Evolutionary conservation across 805 yeast species (phyloP), one percentile per base, ranked within the genome.

Genomic region (Kuraishia borneana): DNA sequence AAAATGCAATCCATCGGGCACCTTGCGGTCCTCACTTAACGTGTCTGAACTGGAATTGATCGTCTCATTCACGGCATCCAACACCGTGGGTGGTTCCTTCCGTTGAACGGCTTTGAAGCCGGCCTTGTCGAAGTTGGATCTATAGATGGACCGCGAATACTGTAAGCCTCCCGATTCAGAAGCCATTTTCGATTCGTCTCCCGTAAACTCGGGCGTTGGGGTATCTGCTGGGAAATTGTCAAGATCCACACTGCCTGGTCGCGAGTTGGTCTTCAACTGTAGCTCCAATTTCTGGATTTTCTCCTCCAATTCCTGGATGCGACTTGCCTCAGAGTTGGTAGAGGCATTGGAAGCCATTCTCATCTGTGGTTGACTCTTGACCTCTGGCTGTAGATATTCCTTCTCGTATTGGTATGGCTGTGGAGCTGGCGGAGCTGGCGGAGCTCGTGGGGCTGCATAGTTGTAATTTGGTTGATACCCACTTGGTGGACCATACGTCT

Each of bases 101-200:
- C 45, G 41, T 36, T 53, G 54, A 33, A 51, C 52, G 39, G 53
- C 31, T 23, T 53, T 48, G 26, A 50, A 46, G 3, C 60, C 60
- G 2, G 60, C 60, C 38, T 55, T 55, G 38, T 55, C 60, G 37
- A 54, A 54, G 6, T 58, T 58, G 2, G 59, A 50, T 20, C 59
- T 41, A 37, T 55, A 55, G 34, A 55, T 55, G 4, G 60, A 54
- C 35, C 45, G 40, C 6, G 58, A 47, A 31, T 54, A 54, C 4
- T 56, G 51, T 30, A 54, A 37, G 12, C 45, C 42, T n/a, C 59
- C 59, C 0, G 56, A 47, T 34, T 54, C 60, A 6, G 54, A 31
- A 33, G 54, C 60, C 36, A 52, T 57, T 32, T 51, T 53, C 1
- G 56, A 51, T 13, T 29, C 23, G 32, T 20, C 32, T 6, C 32